Evolutionary conservation across 2,329 filamentous ascomycete species (phyloP).

Genomic region (Aulographum hederae): DNA sequence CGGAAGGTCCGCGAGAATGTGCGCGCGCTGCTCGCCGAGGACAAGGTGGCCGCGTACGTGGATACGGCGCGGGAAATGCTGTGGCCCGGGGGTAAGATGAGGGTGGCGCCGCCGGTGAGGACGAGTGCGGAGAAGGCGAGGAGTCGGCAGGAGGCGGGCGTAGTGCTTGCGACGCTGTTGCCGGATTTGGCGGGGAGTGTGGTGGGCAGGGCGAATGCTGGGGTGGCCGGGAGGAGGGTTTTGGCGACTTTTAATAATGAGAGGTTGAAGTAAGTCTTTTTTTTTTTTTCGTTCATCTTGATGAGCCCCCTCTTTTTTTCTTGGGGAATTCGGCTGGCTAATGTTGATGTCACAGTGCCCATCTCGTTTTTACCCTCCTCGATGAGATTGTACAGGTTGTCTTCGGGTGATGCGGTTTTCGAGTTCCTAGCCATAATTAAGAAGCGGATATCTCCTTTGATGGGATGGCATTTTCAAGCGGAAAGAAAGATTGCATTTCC

Average conservation of each 20-base stretch:
- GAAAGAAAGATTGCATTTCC: no score
- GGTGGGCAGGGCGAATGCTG: conserved; percentile 80
- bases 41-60: conserved; percentile 60
- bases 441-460: no score
- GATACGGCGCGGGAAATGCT: conserved; percentile 53
- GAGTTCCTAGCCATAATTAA: no score
- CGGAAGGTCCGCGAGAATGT: conserved; percentile 81
- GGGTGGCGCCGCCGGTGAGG: conserved; percentile 35
- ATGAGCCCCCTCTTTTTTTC: conserved; percentile 9
- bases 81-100: conserved; percentile 54
- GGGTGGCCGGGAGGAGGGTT: conserved; percentile 72
- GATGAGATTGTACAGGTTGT: conserved; percentile 28
- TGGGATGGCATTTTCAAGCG: no score
- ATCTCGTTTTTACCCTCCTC: conserved; percentile 29
- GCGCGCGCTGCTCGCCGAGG: conserved; percentile 55
- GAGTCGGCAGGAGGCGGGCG: conserved; percentile 68
- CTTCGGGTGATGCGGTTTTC: no score
- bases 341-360: no score
- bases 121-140: conserved; percentile 57
- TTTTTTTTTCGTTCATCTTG: not conserved
- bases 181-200: conserved; percentile 87
- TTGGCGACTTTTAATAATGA: conserved; percentile 86
- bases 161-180: conserved; percentile 76
- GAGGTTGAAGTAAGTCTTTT: conserved; percentile 61
- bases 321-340: no score